Evolutionary conservation across 768 basidiomycete species (phyloP).

Genomic region (Pholiota molesta): DNA sequence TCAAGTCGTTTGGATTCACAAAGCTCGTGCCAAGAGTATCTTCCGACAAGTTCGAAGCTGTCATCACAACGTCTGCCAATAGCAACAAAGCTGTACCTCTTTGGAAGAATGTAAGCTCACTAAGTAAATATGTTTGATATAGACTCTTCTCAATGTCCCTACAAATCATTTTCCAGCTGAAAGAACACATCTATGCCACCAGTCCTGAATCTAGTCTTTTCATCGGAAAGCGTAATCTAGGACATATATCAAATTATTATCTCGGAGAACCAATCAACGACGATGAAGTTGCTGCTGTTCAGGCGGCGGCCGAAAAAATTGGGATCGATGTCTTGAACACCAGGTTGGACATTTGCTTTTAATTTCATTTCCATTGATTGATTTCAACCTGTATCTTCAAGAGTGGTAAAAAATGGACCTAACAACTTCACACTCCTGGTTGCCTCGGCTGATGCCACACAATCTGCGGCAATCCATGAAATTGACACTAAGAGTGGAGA

Average conservation of each 20-base stretch:
- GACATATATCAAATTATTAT: slow-evolving; percentile 87
- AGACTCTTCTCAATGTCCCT: not conserved
- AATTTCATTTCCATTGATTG: not conserved
- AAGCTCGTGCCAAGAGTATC: slow-evolving; percentile 81
- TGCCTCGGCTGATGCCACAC: slow-evolving; percentile 59
- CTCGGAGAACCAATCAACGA: slow-evolving; percentile 74
- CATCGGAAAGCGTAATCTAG: slow-evolving; percentile 78
- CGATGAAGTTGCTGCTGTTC: slow-evolving; percentile 76
- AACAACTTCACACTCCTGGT: slow-evolving; percentile 71
- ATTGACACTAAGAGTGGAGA: slow-evolving; percentile 40
- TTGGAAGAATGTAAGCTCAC: slow-evolving; percentile 59
- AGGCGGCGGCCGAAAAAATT: slow-evolving; percentile 73
- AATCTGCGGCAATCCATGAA: slow-evolving; percentile 44
- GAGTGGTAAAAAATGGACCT: slow-evolving; percentile 70
- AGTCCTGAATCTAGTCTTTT: slow-evolving; percentile 67
- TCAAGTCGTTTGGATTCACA: slow-evolving; percentile 81
- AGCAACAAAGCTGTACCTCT: slow-evolving; percentile 54
- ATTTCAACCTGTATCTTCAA: slow-evolving; percentile 26
- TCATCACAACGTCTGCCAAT: slow-evolving; percentile 65
- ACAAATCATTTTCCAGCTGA: slow-evolving; percentile 48
- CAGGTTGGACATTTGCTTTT: slow-evolving; percentile 46
- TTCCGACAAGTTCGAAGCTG: slow-evolving; percentile 60
- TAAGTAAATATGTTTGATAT: not conserved
- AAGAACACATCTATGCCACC: slow-evolving; percentile 72
- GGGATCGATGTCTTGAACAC: slow-evolving; percentile 83